Evolutionary conservation across 805 yeast species (phyloP), one percentile per base, ranked within the genome.

Genomic region (Zygotorulaspora danielsina): DNA sequence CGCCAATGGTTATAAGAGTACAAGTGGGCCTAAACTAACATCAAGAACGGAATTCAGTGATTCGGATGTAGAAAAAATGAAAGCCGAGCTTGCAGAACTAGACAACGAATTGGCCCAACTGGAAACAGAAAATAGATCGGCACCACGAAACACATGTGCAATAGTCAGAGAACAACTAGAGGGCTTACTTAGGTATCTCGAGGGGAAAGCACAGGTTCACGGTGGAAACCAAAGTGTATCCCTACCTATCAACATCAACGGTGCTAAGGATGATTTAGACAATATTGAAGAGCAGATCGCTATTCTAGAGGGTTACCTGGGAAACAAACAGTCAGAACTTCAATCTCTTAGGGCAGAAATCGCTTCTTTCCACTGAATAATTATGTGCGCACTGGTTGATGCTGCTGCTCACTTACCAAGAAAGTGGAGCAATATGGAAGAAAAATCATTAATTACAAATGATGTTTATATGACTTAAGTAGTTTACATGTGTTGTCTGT

Each of bases 1-100:
- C n/a, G 17, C 28, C 10, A 28, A 19, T 19, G 18, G 21, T 19
- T 19, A 22, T 8, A 39, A 36, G 24, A 26, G 25, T 11, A 30
- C 34, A 16, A 38, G 38, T 16, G 32, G 32, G 10, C 43, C 40
- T 20, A 41, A 45, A 20, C 42, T 54, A 19, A 43, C 78, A 3
- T 75, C 76, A 51, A 88, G 81, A n/a, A 79, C 87, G 2, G 5
- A 15, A n/a, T 27, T 4, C 18, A 27, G 31, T 15, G 96, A 88
- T 55, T 87, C 97, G 95, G 97, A 89, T 61, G 87, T 83, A 54
- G 94, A 83, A 11, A 74, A 93, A 50, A 72, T 88, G 49, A 79
- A 79, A 64, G 75, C 89, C 45, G 90, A 88, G 57, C 69, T 90
- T 45, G 72, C 79, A 9, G 85, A 84, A 45, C 64, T 89, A 34